phyloP scores from a whole-genome alignment of 2,329 filamentous ascomycete genomes.

The Colletotrichum paranaense region DNA sequence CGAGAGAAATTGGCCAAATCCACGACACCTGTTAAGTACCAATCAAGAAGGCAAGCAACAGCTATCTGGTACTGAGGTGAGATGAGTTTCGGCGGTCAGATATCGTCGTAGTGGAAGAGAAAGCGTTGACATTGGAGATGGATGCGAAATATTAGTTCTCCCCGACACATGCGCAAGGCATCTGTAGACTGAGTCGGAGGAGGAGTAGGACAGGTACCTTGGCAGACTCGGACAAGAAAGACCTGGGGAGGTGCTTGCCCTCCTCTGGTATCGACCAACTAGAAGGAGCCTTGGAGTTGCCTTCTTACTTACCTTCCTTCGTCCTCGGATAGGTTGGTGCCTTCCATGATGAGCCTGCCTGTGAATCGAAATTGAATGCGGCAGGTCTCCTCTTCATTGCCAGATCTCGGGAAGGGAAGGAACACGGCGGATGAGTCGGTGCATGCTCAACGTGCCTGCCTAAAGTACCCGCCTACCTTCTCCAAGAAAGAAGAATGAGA shows the following conservation, averaged over 20 bases:
- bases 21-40: background rate
- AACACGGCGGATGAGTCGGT: background rate
- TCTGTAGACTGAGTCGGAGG: too few relatives aligned
- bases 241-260: background rate
- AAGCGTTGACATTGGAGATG: background rate
- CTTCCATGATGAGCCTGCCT: background rate
- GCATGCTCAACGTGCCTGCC: background rate
- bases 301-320: background rate
- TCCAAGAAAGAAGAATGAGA: too few relatives aligned
- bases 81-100: background rate
- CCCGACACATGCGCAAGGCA: too few relatives aligned
- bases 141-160: background rate
- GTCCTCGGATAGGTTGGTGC: background rate
- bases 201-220: background rate
- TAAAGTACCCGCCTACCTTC: background rate
- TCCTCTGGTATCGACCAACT: background rate
- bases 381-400: too few relatives aligned
- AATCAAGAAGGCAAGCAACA: background rate
- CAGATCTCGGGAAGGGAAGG: background rate
- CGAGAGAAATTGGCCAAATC: background rate
- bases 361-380: background rate
- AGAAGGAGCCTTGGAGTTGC: background rate
- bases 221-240: background rate
- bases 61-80: background rate
- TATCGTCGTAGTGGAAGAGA: background rate